Conservation (phyloP, 2,329 filamentous ascomycete genomes). For the Orbilia oligospora region DNA sequence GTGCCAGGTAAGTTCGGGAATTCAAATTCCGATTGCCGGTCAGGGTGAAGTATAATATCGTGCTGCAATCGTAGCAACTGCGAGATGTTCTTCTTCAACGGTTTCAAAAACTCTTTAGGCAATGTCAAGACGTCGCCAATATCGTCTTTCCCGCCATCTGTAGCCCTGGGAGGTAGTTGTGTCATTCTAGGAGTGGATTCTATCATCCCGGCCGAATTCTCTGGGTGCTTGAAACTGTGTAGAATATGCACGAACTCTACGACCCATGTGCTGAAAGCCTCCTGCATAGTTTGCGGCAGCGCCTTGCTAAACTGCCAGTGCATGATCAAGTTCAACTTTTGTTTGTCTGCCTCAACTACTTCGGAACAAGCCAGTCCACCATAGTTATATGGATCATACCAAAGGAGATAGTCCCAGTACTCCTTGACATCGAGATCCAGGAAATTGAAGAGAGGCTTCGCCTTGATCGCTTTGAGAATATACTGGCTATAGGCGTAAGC, state of each 20-base stretch:
- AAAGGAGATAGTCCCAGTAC: slow-evolving; percentile 99
- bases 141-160: slow-evolving; percentile 71
- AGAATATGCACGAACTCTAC: slow-evolving; percentile 95
- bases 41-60: slow-evolving; percentile 88
- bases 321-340: slow-evolving; percentile 92
- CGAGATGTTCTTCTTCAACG: slow-evolving; percentile 88
- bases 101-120: slow-evolving; percentile 86
- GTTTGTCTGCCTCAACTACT: slow-evolving; percentile 73
- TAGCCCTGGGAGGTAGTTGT: slow-evolving; percentile 75
- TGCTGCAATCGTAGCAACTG: slow-evolving; percentile 87
- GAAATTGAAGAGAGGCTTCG: slow-evolving; percentile 95
- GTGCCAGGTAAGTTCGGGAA: slow-evolving; percentile 86
- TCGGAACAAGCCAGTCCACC: slow-evolving; percentile 91
- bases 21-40: slow-evolving; percentile 86
- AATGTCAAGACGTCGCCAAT: slow-evolving; percentile 75
- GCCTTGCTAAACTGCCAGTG: slow-evolving; percentile 98
- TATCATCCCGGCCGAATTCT: slow-evolving; percentile 67
- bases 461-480: slow-evolving; percentile 96
- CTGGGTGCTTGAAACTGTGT: slow-evolving; percentile 84
- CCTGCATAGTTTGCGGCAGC: slow-evolving; percentile 82
- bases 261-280: slow-evolving; percentile 90
- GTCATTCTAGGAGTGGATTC: slow-evolving; percentile 72
- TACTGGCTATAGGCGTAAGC: slow-evolving; percentile 98
- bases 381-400: slow-evolving; percentile 99
- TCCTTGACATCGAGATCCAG: slow-evolving; percentile 97